Base-by-base conservation (phyloP, 805 yeast species). In the Ogataea philodendri region DNA sequence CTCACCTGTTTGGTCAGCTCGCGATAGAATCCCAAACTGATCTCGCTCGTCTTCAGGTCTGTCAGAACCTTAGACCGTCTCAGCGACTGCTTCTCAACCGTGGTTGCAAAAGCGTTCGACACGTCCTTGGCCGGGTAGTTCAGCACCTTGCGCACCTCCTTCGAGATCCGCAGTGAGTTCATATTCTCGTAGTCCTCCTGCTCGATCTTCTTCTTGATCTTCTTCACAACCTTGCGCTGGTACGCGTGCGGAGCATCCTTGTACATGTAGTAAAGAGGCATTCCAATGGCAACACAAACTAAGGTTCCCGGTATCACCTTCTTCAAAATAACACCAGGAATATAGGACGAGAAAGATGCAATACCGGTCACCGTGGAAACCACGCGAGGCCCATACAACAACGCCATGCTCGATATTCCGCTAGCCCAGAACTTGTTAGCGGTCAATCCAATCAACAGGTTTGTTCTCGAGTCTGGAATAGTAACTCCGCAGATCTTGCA, bases 201-300 rank as follows among this genome's bases (percentile, higher is more conserved):
- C 26, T 68, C 67, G 21, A 93, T 66, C 51, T 81, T 83, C 5
- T 54, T 54, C 44, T 73, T 74, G 46, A 90, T 74, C 59, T 84
- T 86, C 30, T 71, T 67, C 0, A 93, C 87, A 40, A 87, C 72
- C 39, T 88, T 88, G 46, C 87, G 69, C 13, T 96, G 94, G 49
- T 86, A 77, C 0, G 97, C 95, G 49, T 82, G 76, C 3, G 97
- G 97, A 9, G 94, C 76, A 58, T 93, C 97, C 41, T 70, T 67
- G 13, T 87, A 64, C 39, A 88, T 56, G 51, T 84, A 87, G 25
- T 54, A 56, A 6, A 48, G 38, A 9, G 64, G 63, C 26, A 55
- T 26, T 7, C 59, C 61, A 16, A 73, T 69, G 5, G 67, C 46
- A n/a, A 48, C 39, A 10, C 49, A 51, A 18, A 54, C 16, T 4